phyloP scores from a whole-genome alignment of 2,329 filamentous ascomycete species.

The Colletotrichum agaves region DNA sequence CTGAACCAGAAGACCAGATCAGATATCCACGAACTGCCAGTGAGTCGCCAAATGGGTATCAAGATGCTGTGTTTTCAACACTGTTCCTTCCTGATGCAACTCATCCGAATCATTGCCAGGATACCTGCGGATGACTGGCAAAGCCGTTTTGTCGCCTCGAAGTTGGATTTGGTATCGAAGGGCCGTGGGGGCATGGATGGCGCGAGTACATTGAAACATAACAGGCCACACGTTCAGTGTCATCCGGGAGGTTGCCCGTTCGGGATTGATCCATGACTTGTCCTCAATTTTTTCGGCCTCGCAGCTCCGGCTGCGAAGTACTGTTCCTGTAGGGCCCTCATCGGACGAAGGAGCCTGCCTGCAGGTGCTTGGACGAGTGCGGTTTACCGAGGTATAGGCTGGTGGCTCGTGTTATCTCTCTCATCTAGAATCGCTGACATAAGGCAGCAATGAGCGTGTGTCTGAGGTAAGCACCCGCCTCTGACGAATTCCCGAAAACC shows the following conservation, averaged over 20 bases:
- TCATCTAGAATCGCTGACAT: not conserved
- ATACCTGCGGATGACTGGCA: too few species aligned
- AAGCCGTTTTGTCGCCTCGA: too few species aligned
- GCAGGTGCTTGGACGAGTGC: not conserved
- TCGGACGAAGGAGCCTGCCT: not conserved
- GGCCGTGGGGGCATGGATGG: not conserved
- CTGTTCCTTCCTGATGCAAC: too few species aligned
- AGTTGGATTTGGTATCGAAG: too few species aligned
- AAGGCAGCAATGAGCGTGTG: not conserved
- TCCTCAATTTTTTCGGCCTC: not conserved
- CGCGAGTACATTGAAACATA: slow-evolving; percentile 20
- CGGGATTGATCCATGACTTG: too few species aligned
- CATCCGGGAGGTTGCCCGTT: not conserved
- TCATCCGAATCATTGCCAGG: too few species aligned
- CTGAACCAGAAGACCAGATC: too few species aligned
- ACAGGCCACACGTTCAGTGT: not conserved
- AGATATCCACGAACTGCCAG: not conserved
- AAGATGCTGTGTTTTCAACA: too few species aligned
- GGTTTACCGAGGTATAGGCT: not conserved
- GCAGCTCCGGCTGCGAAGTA: not conserved
- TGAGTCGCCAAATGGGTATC: too few species aligned
- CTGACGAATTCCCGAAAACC: slow-evolving; percentile 12
- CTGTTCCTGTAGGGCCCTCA: too few species aligned
- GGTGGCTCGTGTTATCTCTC: not conserved
- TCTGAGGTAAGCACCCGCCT: too few species aligned